Evolutionary conservation across 305 asterid genomes (phyloP).

Genomic region (Nicotiana rustica): DNA sequence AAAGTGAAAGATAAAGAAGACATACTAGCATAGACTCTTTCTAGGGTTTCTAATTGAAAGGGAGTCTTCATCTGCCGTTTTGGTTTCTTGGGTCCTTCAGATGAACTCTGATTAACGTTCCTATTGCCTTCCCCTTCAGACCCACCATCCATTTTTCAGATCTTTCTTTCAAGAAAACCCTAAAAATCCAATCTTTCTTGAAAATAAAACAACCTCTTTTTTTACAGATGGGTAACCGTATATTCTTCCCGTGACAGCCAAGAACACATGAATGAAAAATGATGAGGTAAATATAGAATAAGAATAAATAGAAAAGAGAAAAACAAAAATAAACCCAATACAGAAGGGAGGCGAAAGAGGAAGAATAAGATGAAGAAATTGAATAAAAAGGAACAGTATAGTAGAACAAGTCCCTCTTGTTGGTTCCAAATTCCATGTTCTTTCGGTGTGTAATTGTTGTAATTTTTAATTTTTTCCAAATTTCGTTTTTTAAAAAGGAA

Average conservation of each 20-base stretch:
- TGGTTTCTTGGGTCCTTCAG: slow-evolving; percentile 81
- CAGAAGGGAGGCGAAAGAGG: slow-evolving; percentile 34
- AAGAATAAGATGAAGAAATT: slow-evolving; percentile 32
- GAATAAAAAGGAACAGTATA: slow-evolving; percentile 39
- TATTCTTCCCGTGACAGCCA: slow-evolving; percentile 32
- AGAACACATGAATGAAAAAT: slow-evolving; percentile 40
- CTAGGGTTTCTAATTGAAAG: slow-evolving; percentile 87
- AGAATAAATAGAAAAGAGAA: slow-evolving; percentile 39
- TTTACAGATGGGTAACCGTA: slow-evolving; percentile 32
- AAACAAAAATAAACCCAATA: slow-evolving; percentile 31
- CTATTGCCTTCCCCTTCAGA: slow-evolving; percentile 77
- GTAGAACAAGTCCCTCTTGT: slow-evolving; percentile 41
- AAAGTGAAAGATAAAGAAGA: background rate
- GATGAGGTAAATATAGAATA: slow-evolving; percentile 29
- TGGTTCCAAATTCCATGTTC: slow-evolving; percentile 41
- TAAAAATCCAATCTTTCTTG: slow-evolving; percentile 54
- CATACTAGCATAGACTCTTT: slow-evolving; percentile 85
- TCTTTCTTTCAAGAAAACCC: slow-evolving; percentile 44
- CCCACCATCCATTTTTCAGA: slow-evolving; percentile 73
- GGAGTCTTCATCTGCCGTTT: slow-evolving; percentile 99
- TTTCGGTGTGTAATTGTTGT: slow-evolving; percentile 20
- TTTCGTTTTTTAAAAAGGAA: background rate
- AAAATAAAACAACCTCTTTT: slow-evolving; percentile 47
- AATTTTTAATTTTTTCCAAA: slow-evolving; percentile 14
- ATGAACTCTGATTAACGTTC: slow-evolving; percentile 58